These are phyloP conservation scores for Dothistroma septosporum DNA, from an alignment of 2,329 filamentous ascomycete genomes.

Conservation along the genomic window DNA sequence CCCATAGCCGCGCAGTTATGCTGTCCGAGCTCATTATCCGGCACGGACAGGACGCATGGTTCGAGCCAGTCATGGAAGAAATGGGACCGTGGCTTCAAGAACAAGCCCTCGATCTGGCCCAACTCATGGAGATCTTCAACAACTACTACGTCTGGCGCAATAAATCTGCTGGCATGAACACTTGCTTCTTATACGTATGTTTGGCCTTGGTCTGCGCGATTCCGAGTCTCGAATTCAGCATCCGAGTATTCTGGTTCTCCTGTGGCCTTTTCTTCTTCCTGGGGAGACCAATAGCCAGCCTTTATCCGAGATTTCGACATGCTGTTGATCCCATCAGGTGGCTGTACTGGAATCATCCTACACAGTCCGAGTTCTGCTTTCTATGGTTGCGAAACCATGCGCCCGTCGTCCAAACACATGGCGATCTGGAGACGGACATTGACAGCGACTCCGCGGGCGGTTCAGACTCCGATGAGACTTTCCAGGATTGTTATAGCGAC, in stretches of 20 bases:
- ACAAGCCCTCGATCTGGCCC: background rate
- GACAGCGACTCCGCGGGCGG: background rate
- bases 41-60: slow-evolving; percentile 1
- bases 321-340: slow-evolving; percentile 2
- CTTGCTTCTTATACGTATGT: background rate
- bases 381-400: background rate
- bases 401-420: background rate
- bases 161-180: background rate
- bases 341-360: slow-evolving; percentile 6
- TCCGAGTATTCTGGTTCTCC: background rate
- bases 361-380: slow-evolving; percentile 5
- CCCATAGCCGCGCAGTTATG: slow-evolving; percentile 1
- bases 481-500: background rate
- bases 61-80: slow-evolving; percentile 1
- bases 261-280: background rate
- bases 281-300: background rate
- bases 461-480: background rate
- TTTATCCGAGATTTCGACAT: slow-evolving; percentile 5
- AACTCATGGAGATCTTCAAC: background rate
- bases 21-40: background rate
- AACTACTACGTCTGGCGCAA: slow-evolving; percentile 3
- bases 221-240: background rate
- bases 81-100: slow-evolving; percentile 1
- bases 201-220: background rate
- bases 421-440: background rate